Conservation (phyloP, 1,284 basidiomycete genomes). For the Cryptococcus deneoformans region DNA sequence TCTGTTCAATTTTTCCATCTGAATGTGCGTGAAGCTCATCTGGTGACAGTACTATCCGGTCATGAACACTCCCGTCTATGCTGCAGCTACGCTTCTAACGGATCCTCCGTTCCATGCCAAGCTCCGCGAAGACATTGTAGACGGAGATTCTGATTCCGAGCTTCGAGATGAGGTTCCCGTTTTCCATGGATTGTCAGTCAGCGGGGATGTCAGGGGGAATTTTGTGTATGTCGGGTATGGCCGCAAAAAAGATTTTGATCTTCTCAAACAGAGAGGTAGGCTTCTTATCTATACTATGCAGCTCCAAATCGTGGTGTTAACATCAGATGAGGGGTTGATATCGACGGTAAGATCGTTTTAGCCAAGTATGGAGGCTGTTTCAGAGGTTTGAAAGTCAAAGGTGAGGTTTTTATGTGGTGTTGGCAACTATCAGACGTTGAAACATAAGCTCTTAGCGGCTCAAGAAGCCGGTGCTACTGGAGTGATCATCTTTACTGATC, state of each 20-base stretch:
- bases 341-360: slow-evolving; percentile 79
- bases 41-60: slow-evolving; percentile 66
- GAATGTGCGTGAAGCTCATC: background rate
- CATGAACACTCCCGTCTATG: slow-evolving; percentile 68
- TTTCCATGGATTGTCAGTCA: slow-evolving; percentile 46
- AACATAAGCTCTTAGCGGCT: slow-evolving; percentile 57
- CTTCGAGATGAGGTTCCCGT: slow-evolving; percentile 50
- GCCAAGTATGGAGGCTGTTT: slow-evolving; percentile 76
- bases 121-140: slow-evolving; percentile 50
- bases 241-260: slow-evolving; percentile 69
- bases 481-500: slow-evolving; percentile 77
- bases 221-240: slow-evolving; percentile 84
- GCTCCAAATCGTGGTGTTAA: background rate
- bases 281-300: background rate
- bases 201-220: slow-evolving; percentile 56
- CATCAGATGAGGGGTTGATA: slow-evolving; percentile 58
- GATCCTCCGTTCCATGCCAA: slow-evolving; percentile 51
- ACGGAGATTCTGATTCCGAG: slow-evolving; percentile 51
- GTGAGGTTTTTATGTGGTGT: slow-evolving; percentile 5
- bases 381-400: slow-evolving; percentile 66
- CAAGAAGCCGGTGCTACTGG: slow-evolving; percentile 71
- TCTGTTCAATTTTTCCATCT: background rate
- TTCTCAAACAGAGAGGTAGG: slow-evolving; percentile 54
- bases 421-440: slow-evolving; percentile 36
- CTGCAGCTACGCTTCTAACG: slow-evolving; percentile 39